phyloP scores from a whole-genome alignment of 108 stramenopile species.

The Skeletonema tropicum region DNA sequence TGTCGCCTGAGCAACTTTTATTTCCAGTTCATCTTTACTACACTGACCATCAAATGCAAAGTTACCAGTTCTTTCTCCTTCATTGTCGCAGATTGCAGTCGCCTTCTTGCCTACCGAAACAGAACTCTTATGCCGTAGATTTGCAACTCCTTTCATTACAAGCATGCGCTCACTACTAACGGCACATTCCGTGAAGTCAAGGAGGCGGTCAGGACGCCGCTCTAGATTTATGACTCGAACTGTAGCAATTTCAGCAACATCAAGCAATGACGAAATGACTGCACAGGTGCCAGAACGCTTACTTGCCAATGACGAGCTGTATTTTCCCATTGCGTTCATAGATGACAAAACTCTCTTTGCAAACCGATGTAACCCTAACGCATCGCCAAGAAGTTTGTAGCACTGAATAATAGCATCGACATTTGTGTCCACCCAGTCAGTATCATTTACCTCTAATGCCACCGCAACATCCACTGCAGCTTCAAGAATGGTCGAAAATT shows the following conservation, averaged over 20 bases:
- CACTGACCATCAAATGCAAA: slow-evolving; percentile 76
- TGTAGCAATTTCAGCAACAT: slow-evolving; percentile 40
- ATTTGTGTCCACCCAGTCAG: slow-evolving; percentile 27
- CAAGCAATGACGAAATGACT: slow-evolving; percentile 35
- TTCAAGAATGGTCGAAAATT: slow-evolving; percentile 25
- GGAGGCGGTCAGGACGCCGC: slow-evolving; percentile 63
- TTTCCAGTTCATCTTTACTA: slow-evolving; percentile 39
- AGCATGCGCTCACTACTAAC: slow-evolving; percentile 48
- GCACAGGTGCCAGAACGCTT: slow-evolving; percentile 9
- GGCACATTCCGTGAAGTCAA: slow-evolving; percentile 66
- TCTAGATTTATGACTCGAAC: slow-evolving; percentile 76
- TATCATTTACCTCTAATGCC: not conserved
- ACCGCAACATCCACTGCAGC: slow-evolving; percentile 2
- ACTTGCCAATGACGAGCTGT: not conserved
- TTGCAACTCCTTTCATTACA: slow-evolving; percentile 56
- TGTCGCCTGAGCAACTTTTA: slow-evolving; percentile 22
- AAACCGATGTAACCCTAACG: slow-evolving; percentile 14
- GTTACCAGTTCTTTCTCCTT: slow-evolving; percentile 47
- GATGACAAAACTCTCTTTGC: slow-evolving; percentile 26
- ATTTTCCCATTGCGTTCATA: slow-evolving; percentile 1
- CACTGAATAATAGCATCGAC: slow-evolving; percentile 35
- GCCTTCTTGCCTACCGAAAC: not conserved
- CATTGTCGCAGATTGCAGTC: not conserved
- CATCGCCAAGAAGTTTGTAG: slow-evolving; percentile 49
- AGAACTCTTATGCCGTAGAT: slow-evolving; percentile 11